Evolutionary conservation across 139 green algal genomes (phyloP).

Genomic region (Bryopsis sp.): DNA sequence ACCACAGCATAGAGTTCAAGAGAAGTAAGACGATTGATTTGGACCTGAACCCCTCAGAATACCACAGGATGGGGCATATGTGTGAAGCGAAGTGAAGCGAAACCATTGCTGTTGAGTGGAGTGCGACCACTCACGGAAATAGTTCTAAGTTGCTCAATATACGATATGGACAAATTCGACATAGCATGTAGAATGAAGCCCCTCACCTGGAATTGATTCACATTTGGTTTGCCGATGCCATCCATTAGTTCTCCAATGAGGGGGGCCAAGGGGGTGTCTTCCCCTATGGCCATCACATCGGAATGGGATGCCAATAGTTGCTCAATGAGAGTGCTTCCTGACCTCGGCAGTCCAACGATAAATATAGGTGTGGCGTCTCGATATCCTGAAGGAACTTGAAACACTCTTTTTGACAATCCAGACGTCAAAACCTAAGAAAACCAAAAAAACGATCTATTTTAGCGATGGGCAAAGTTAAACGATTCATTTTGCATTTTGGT

Average conservation of each 20-base stretch:
- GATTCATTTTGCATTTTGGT: neutral
- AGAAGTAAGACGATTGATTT: too few relatives aligned
- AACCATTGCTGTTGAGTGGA: too few relatives aligned
- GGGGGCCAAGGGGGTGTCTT: constrained; percentile 58
- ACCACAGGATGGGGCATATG: too few relatives aligned
- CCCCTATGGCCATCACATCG: constrained; percentile 35
- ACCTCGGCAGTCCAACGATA: constrained; percentile 60
- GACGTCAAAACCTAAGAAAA: neutral
- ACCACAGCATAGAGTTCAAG: too few relatives aligned
- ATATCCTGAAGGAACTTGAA: neutral
- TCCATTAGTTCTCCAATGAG: constrained; percentile 39
- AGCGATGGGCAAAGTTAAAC: too few relatives aligned
- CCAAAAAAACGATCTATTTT: neutral
- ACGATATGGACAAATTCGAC: too few relatives aligned
- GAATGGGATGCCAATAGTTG: constrained; percentile 48
- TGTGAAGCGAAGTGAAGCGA: too few relatives aligned
- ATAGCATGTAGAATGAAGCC: too few relatives aligned
- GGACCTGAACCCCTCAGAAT: too few relatives aligned
- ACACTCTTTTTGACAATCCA: neutral
- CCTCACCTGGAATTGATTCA: constrained; percentile 21
- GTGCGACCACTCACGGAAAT: too few relatives aligned
- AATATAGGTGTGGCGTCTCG: constrained; percentile 38
- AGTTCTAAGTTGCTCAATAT: too few relatives aligned
- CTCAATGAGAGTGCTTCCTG: constrained; percentile 66
- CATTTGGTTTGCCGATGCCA: neutral